phyloP scores from a whole-genome alignment of 2,329 filamentous ascomycete genomes.

The Neonectria neomacrospora region DNA sequence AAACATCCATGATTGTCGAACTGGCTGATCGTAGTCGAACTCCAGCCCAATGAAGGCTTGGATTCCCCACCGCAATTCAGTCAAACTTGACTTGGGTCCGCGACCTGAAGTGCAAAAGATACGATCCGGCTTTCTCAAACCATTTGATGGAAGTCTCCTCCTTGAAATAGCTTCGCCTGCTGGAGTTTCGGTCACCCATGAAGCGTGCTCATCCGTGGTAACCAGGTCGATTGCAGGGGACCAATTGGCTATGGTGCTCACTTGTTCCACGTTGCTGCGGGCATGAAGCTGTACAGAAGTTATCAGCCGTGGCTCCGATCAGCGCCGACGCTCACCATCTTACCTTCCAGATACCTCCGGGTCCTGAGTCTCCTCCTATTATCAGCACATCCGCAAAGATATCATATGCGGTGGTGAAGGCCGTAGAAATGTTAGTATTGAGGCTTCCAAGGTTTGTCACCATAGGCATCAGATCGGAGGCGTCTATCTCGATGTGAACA shows the following conservation, averaged over 20 bases:
- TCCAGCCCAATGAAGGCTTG: constrained; percentile 74
- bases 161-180: constrained; percentile 15
- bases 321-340: constrained; percentile 37
- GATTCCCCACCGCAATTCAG: constrained; percentile 76
- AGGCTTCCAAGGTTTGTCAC: constrained; percentile 69
- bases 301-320: constrained; percentile 19
- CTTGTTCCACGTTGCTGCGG: constrained; percentile 59
- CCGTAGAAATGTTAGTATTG: constrained; percentile 80
- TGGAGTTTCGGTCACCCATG: constrained; percentile 33
- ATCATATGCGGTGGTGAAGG: constrained; percentile 81
- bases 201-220: constrained; percentile 55
- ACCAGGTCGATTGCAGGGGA: constrained; percentile 66
- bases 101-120: constrained; percentile 76
- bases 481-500: constrained; percentile 75
- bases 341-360: constrained; percentile 81
- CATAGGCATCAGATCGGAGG: constrained; percentile 64
- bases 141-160: constrained; percentile 27
- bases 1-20: constrained; percentile 66
- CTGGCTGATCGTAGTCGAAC: constrained; percentile 60
- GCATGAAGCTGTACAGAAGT: constrained; percentile 59
- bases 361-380: constrained; percentile 80
- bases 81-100: constrained; percentile 70
- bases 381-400: constrained; percentile 80
- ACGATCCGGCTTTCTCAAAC: constrained; percentile 57
- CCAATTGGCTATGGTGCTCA: constrained; percentile 70